phyloP scores from a whole-genome alignment of 2,329 filamentous ascomycete species.

The Diaporthe aspalathi region DNA sequence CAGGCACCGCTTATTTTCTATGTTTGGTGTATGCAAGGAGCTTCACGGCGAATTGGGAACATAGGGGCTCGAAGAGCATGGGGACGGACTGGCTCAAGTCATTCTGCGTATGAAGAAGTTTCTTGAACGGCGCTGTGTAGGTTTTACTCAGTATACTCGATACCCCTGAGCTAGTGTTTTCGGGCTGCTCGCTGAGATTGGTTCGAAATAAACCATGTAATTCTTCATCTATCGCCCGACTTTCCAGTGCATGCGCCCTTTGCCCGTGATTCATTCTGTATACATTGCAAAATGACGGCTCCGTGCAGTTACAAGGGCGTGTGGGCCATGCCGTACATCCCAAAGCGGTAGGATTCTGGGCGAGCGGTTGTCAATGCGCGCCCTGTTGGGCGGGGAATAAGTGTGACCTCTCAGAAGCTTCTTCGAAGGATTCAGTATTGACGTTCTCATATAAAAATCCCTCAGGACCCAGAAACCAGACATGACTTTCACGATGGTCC shows the following conservation, averaged over 20 bases:
- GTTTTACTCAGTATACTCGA: conserved; percentile 39
- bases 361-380: conserved; percentile 11
- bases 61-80: background rate
- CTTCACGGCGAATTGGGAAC: background rate
- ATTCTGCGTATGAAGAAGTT: background rate
- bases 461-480: background rate
- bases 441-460: background rate
- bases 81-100: background rate
- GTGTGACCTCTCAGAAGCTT: background rate
- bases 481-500: background rate
- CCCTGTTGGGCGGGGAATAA: conserved; percentile 19
- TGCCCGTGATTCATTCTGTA: background rate
- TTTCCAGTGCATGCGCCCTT: background rate
- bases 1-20: background rate
- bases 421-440: background rate
- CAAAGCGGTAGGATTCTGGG: conserved; percentile 21
- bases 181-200: conserved; percentile 19
- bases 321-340: background rate
- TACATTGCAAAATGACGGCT: background rate
- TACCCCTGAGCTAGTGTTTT: conserved; percentile 34
- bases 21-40: conserved; percentile 33
- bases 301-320: conserved; percentile 13
- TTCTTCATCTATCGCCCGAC: background rate
- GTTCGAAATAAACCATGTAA: background rate
- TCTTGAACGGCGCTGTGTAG: conserved; percentile 32